These are phyloP conservation scores for Tripterygium wilfordii DNA, from an alignment of 177 flowering plant species.

Conservation along the genomic window DNA sequence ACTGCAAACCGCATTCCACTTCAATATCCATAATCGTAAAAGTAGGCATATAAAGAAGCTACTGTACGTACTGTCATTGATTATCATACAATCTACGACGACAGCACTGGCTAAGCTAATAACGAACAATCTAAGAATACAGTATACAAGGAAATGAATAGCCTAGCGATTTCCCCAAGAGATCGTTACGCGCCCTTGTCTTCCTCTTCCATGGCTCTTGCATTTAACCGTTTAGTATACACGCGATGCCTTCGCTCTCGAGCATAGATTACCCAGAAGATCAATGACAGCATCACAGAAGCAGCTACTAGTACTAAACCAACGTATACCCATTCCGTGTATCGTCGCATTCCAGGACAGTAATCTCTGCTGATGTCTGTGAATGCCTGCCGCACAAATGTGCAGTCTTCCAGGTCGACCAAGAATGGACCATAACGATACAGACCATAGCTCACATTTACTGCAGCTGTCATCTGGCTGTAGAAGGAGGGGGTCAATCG, in stretches of 20 bases:
- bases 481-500: slow-evolving; percentile 56
- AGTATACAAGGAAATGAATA: background rate
- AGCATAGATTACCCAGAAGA: slow-evolving; percentile 75
- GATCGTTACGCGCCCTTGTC: background rate
- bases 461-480: slow-evolving; percentile 44
- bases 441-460: slow-evolving; percentile 55
- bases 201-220: background rate
- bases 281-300: slow-evolving; percentile 67
- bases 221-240: slow-evolving; percentile 31
- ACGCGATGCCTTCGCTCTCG: slow-evolving; percentile 62
- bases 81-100: too few relatives aligned
- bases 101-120: too few relatives aligned
- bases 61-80: too few relatives aligned
- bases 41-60: too few relatives aligned
- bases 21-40: too few relatives aligned
- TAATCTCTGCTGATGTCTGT: slow-evolving; percentile 18
- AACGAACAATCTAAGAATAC: too few relatives aligned
- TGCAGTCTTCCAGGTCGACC: slow-evolving; percentile 57
- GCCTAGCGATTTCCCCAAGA: too few relatives aligned
- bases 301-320: slow-evolving; percentile 60
- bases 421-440: slow-evolving; percentile 55
- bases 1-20: too few relatives aligned
- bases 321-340: slow-evolving; percentile 45
- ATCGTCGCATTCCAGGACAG: slow-evolving; percentile 54
- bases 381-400: slow-evolving; percentile 58